Evolutionary conservation across 2,329 filamentous ascomycete species (phyloP), one percentile per base, ranked within the genome.

Genomic region (Fusarium chlamydosporum): DNA sequence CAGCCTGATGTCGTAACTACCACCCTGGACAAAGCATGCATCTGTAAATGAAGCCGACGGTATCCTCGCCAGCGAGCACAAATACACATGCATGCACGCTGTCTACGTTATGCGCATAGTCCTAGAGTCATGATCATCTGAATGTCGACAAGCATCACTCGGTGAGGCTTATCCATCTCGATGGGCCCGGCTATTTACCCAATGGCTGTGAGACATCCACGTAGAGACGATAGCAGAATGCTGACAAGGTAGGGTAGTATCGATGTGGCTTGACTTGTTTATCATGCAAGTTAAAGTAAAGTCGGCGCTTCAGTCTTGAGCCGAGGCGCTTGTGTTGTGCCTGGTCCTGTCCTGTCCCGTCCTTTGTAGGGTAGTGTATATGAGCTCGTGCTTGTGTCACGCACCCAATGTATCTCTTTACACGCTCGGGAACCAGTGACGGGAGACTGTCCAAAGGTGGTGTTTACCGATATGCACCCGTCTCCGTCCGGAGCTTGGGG

Each of bases 231-330:
- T 34, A 42, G 45, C 37, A 52, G 45, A 23, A 42, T 60, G 48
- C 65, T 65, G 54, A 65, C 42, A 56, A 20, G 41, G 46, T 59
- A 65, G 54, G 54, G 65, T 68, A 34, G 26, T 40, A 68, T 68
- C 16, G 20, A 29, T 48, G 60, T 56, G 55, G 60, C 60, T 61
- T 56, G 54, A 68, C 29, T 47, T 61, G 37, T 59, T 43, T 31
- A 47, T 58, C n/a, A 65, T 65, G 61, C 61, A 65, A 60, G 61
- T 59, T 65, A 46, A 65, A 65, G 60, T 47, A 47, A 38, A 52
- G 31, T 31, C 8, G 64, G 35, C 46, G 58, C 53, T 52, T 68
- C 23, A 23, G 23, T 23, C 23, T 23, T 23, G 23, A 23, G 23
- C 23, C 23, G 23, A 23, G 23, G 23, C 23, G 58, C 53, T 52